These are phyloP conservation scores for Cadophora malorum DNA, from an alignment of 2,329 filamentous ascomycete species.

Conservation along the genomic window DNA sequence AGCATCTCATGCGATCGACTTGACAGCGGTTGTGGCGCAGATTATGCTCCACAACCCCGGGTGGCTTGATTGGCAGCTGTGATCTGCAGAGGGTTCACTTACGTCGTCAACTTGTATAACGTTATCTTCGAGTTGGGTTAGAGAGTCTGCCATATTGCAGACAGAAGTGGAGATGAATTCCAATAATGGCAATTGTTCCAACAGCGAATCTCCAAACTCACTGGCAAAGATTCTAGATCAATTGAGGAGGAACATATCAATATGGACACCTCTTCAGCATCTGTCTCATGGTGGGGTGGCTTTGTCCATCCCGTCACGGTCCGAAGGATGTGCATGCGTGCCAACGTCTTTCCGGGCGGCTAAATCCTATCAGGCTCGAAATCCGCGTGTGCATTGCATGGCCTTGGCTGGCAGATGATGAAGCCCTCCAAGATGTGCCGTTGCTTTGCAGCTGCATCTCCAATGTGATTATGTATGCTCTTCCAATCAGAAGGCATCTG, in stretches of 20 bases:
- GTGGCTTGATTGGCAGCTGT: neutral
- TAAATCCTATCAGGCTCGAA: constrained; percentile 5
- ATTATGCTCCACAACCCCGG: neutral
- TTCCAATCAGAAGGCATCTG: neutral
- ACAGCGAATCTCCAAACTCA: neutral
- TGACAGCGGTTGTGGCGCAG: neutral
- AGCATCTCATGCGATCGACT: neutral
- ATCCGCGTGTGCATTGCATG: constrained; percentile 2
- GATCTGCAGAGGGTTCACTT: neutral
- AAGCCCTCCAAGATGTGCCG: neutral
- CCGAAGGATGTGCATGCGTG: neutral
- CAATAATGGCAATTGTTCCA: neutral
- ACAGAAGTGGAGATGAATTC: neutral
- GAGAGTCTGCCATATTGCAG: neutral
- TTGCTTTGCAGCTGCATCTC: neutral
- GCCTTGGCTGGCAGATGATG: neutral
- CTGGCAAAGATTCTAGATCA: neutral
- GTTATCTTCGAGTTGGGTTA: neutral
- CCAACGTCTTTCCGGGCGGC: neutral
- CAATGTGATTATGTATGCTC: neutral
- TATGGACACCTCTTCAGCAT: neutral
- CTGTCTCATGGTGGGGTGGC: neutral
- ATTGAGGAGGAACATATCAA: neutral
- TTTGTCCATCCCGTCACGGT: neutral
- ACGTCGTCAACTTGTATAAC: neutral